Evolutionary conservation across 2,329 filamentous ascomycete genomes (phyloP).

Genomic region (Calonectria ilicicola): DNA sequence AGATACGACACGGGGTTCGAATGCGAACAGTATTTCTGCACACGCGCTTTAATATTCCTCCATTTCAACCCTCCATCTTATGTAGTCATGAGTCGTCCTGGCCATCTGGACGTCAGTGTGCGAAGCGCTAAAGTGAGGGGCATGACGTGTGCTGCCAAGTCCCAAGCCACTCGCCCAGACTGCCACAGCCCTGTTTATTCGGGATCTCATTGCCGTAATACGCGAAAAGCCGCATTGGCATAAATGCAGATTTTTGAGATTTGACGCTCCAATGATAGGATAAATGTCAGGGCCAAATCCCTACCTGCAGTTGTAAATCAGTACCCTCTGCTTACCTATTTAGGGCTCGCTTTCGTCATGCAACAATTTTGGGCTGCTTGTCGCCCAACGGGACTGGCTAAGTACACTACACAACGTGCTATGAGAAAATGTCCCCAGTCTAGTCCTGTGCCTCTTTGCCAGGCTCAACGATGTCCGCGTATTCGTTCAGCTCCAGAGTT

Average conservation of each 20-base stretch:
- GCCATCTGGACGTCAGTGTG: slow-evolving; percentile 27
- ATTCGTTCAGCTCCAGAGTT: slow-evolving; percentile 6
- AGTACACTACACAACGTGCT: background rate
- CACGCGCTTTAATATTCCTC: slow-evolving; percentile 1
- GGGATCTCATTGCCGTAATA: slow-evolving; percentile 32
- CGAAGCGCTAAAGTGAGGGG: slow-evolving; percentile 41
- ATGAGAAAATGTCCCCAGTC: background rate
- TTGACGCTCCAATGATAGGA: slow-evolving; percentile 2
- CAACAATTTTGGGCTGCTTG: background rate
- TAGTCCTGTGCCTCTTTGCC: background rate
- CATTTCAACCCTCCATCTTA: slow-evolving; percentile 9
- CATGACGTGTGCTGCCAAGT: slow-evolving; percentile 47
- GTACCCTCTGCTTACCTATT: too few species aligned
- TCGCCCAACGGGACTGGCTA: background rate
- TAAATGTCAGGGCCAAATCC: too few species aligned
- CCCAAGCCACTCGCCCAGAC: slow-evolving; percentile 46
- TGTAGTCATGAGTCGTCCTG: slow-evolving; percentile 16
- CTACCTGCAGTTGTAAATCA: background rate
- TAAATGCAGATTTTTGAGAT: slow-evolving; percentile 4
- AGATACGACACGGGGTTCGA: background rate
- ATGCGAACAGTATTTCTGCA: background rate
- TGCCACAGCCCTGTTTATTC: slow-evolving; percentile 42
- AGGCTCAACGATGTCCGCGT: slow-evolving; percentile 6
- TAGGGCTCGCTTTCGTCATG: background rate
- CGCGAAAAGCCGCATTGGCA: slow-evolving; percentile 14